These are phyloP conservation scores for Alternaria triticimaculans DNA, from an alignment of 2,329 filamentous ascomycete genomes.

Conservation along the genomic window DNA sequence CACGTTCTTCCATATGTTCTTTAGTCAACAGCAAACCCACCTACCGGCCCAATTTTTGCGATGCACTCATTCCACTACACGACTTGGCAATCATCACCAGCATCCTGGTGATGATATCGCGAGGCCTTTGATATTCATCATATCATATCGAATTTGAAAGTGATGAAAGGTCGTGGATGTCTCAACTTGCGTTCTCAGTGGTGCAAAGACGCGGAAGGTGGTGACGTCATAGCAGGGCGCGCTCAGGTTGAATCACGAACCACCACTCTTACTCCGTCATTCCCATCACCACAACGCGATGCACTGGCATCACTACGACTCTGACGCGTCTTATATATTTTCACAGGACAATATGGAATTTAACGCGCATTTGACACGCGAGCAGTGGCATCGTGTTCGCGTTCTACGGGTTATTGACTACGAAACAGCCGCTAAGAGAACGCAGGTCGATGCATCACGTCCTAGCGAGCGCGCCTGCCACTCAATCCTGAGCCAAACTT, in stretches of 20 bases:
- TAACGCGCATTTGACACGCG: not conserved
- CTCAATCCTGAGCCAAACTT: not conserved
- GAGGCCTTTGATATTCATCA: not conserved
- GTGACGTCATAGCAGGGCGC: not conserved
- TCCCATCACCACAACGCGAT: not conserved
- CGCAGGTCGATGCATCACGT: not conserved
- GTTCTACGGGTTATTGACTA: not conserved
- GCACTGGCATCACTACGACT: not conserved
- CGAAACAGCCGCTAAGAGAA: not conserved
- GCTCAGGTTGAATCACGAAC: not conserved
- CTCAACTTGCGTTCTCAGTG: not conserved
- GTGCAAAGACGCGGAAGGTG: not conserved
- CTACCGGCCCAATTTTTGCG: not conserved
- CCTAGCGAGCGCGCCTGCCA: too few relatives aligned
- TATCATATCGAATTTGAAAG: not conserved
- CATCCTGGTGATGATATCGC: not conserved
- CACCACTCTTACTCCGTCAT: not conserved
- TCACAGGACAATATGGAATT: not conserved
- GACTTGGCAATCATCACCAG: not conserved
- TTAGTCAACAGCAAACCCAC: not conserved
- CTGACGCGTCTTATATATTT: not conserved
- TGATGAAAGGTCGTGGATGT: not conserved
- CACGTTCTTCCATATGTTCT: not conserved
- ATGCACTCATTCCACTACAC: not conserved
- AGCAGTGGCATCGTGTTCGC: not conserved